These are phyloP conservation scores for Aspergillus latus DNA, from an alignment of 2,329 filamentous ascomycete genomes.

Conservation along the genomic window DNA sequence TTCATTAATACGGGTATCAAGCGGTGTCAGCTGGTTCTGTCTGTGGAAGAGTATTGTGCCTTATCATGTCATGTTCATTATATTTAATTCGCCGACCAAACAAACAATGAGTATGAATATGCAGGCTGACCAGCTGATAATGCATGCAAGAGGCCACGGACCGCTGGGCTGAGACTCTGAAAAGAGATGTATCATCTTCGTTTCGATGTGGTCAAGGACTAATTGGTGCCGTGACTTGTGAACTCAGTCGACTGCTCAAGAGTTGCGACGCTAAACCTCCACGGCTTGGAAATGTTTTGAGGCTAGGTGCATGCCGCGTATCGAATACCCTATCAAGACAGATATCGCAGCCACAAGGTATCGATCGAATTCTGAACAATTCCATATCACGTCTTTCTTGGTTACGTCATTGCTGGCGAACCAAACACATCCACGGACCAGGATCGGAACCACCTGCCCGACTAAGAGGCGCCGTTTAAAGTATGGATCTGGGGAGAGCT, in stretches of 20 bases:
- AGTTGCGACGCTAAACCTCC: neutral
- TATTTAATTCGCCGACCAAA: neutral
- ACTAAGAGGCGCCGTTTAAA: neutral
- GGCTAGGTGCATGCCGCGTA: neutral
- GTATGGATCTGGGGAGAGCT: conserved; percentile 1
- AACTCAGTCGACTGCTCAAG: neutral
- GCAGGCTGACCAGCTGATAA: neutral
- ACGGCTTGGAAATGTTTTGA: neutral
- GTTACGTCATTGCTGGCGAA: conserved; percentile 5
- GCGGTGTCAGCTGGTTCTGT: neutral
- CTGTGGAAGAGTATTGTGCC: neutral
- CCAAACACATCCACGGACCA: neutral
- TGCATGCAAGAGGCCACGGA: neutral
- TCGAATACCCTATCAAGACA: neutral
- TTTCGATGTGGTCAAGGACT: neutral
- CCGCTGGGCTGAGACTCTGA: neutral
- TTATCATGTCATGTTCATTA: neutral
- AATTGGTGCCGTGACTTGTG: neutral
- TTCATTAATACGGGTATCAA: neutral
- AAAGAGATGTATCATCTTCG: neutral
- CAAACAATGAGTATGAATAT: neutral
- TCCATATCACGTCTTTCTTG: neutral
- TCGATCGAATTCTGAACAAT: neutral
- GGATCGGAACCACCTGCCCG: conserved; percentile 5
- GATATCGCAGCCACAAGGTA: neutral